Evolutionary conservation across 2,329 filamentous ascomycete genomes (phyloP).

Genomic region (Paradendryphiella salina): DNA sequence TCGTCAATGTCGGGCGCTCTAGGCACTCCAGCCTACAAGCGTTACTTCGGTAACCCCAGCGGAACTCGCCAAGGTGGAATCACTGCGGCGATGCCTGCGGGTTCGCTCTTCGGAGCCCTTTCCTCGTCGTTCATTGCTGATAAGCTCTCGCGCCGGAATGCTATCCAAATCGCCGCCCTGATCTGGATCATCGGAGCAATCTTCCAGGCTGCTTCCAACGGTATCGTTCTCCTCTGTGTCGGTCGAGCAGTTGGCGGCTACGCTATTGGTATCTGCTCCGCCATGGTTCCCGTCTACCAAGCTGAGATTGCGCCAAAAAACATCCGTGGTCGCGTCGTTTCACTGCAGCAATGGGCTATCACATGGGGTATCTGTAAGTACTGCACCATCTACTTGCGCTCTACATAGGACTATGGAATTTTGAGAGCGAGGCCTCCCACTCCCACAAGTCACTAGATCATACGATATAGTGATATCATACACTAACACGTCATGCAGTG

Average conservation of each 20-base stretch:
- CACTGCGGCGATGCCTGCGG: conserved; percentile 55
- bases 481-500: conserved; percentile 20
- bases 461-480: conserved; percentile 42
- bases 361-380: conserved; percentile 56
- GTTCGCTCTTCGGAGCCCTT: conserved; percentile 54
- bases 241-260: conserved; percentile 78
- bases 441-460: too few relatives aligned
- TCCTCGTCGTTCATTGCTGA: conserved; percentile 54
- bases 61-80: conserved; percentile 49
- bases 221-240: conserved; percentile 50
- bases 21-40: conserved; percentile 45
- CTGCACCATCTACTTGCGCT: conserved; percentile 25
- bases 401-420: conserved; percentile 20
- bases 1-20: conserved; percentile 47
- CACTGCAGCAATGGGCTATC: conserved; percentile 67
- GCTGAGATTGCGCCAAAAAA: conserved; percentile 70
- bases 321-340: conserved; percentile 61
- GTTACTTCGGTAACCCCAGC: conserved; percentile 45
- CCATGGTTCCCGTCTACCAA: conserved; percentile 91
- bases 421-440: too few relatives aligned
- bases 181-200: conserved; percentile 55
- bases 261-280: conserved; percentile 84
- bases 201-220: conserved; percentile 46
- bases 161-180: conserved; percentile 50
- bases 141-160: conserved; percentile 49